Evolutionary conservation across 306 rosid genomes (phyloP).

Genomic region (Vigna mungo): DNA sequence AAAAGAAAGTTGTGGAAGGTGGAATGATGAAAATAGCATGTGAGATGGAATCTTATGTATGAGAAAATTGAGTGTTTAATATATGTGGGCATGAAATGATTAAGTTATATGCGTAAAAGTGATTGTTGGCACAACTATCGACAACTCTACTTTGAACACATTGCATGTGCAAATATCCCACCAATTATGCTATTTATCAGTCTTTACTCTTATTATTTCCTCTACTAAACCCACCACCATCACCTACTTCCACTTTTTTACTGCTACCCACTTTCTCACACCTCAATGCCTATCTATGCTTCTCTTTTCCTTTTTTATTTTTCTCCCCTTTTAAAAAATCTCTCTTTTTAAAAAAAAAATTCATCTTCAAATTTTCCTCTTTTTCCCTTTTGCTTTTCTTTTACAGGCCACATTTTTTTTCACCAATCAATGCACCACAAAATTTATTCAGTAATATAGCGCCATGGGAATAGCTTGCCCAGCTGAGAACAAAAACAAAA

Average conservation of each 20-base stretch:
- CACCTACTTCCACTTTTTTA: conserved; percentile 50
- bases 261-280: conserved; percentile 45
- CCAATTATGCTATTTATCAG: conserved; percentile 25
- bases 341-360: not conserved
- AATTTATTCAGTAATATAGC: too few relatives aligned
- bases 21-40: conserved; percentile 71
- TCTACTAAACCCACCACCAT: conserved; percentile 39
- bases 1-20: conserved; percentile 48
- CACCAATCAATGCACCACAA: conserved; percentile 18
- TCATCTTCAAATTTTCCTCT: conserved; percentile 5
- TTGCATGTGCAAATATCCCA: conserved; percentile 63
- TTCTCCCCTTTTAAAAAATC: conserved; percentile 1
- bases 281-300: not conserved
- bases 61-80: conserved; percentile 17
- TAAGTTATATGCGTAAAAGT: conserved; percentile 45
- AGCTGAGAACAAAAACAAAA: too few relatives aligned
- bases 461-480: too few relatives aligned
- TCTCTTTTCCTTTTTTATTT: not conserved
- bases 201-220: conserved; percentile 39
- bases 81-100: conserved; percentile 45
- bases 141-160: conserved; percentile 49
- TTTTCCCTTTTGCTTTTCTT: conserved; percentile 44
- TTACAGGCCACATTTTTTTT: conserved; percentile 14
- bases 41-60: conserved; percentile 72
- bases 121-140: conserved; percentile 55